A percentile compares a stretch with the other conserved stretches of the same genome.
Evolutionary conservation across 148 eudicot species (phyloP).

Genomic region (Chenopodium berlandieri): DNA sequence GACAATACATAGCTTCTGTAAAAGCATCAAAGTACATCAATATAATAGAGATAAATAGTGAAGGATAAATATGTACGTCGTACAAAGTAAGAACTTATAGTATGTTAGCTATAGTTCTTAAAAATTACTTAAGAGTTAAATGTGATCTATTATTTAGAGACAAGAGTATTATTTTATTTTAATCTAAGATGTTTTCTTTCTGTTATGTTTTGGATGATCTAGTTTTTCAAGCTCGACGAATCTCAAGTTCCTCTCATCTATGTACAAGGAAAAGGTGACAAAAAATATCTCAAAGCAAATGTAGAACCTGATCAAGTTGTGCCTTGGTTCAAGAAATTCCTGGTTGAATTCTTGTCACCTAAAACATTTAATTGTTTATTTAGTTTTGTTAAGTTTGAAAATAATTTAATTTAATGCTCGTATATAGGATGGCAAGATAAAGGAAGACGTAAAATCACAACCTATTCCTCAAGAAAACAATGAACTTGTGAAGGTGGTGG

Average conservation of each 20-base stretch:
- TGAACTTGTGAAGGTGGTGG: slow-evolving; percentile 49
- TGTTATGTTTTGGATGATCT: not conserved
- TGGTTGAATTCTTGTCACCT: slow-evolving; percentile 21
- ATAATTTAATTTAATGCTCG: not conserved
- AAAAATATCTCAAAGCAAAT: slow-evolving; percentile 35
- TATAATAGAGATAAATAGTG: too few relatives aligned
- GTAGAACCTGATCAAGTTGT: slow-evolving; percentile 33
- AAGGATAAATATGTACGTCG: too few relatives aligned
- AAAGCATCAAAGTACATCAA: too few relatives aligned
- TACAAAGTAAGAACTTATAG: too few relatives aligned
- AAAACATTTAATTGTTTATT: not conserved
- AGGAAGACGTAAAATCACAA: slow-evolving; percentile 31
- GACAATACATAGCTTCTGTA: too few relatives aligned
- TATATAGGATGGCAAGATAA: slow-evolving; percentile 36
- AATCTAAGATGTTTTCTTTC: not conserved
- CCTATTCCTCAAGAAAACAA: slow-evolving; percentile 41
- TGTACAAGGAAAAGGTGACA: slow-evolving; percentile 26
- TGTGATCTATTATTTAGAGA: too few relatives aligned
- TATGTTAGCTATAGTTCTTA: too few relatives aligned
- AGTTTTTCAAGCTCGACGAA: slow-evolving; percentile 34
- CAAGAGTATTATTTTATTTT: not conserved
- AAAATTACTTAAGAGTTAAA: not conserved
- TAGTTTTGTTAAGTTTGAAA: not conserved
- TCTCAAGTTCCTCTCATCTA: slow-evolving; percentile 28
- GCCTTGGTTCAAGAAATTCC: slow-evolving; percentile 39